A percentile compares a stretch with the other conserved stretches of the same genome.
These are phyloP conservation scores for Plasmopara muralis DNA, from an alignment of 352 stramenopile genomes.

Conservation along the genomic window DNA sequence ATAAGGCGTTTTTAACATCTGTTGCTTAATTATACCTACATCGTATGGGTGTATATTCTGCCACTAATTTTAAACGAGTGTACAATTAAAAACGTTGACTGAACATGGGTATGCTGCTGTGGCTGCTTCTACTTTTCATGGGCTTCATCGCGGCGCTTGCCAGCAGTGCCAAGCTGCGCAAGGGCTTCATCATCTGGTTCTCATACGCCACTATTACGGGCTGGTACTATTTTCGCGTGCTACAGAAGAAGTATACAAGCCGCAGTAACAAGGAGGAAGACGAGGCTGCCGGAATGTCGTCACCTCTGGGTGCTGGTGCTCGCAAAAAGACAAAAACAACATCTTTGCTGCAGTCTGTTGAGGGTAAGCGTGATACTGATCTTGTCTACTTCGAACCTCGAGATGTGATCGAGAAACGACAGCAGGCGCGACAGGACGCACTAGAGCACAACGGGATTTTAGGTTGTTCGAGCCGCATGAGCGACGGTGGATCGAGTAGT, in stretches of 20 bases:
- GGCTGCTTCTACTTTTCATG: constrained; percentile 34
- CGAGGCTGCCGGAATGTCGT: constrained; percentile 10
- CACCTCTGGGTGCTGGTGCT: constrained; percentile 6
- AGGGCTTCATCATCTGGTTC: constrained; percentile 59
- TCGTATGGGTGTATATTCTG: no score
- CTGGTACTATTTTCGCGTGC: constrained; percentile 80
- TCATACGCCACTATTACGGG: constrained; percentile 75
- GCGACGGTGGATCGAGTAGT: constrained; percentile 48
- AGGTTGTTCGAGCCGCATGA: constrained; percentile 39
- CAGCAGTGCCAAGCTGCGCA: constrained; percentile 44
- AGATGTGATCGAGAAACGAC: constrained; percentile 28
- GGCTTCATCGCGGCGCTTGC: constrained; percentile 36
- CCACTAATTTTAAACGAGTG: no score
- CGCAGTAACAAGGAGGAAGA: constrained; percentile 9
- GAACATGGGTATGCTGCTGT: constrained; percentile 27
- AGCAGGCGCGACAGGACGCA: constrained; percentile 25
- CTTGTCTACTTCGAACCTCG: constrained; percentile 47
- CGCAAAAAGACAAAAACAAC: neutral
- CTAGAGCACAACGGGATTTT: constrained; percentile 29
- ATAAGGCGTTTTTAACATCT: no score
- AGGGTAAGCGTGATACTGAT: constrained; percentile 15
- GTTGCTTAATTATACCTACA: no score
- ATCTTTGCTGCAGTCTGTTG: constrained; percentile 2
- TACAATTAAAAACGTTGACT: no score
- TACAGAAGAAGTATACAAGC: constrained; percentile 50